These are phyloP conservation scores for Candida frijolesensis DNA, from an alignment of 1,139 yeast genomes.

Conservation along the genomic window DNA sequence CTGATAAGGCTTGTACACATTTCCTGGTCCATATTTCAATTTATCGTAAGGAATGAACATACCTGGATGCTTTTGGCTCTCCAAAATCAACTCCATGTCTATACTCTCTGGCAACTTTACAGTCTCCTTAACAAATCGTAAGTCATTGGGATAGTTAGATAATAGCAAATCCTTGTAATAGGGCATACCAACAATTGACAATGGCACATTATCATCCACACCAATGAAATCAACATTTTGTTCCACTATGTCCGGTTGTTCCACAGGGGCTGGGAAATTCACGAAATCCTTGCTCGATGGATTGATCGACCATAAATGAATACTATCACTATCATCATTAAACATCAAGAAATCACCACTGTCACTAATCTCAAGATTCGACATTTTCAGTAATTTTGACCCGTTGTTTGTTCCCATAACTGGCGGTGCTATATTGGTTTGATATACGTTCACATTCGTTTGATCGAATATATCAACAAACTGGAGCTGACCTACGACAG, in stretches of 20 bases:
- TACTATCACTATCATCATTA: conserved; percentile 61
- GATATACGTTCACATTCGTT: conserved; percentile 60
- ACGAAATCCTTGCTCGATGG: conserved; percentile 43
- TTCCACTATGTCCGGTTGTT: conserved; percentile 45
- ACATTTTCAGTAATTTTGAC: conserved; percentile 34
- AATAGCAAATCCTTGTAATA: conserved; percentile 76
- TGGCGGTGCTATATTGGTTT: conserved; percentile 53
- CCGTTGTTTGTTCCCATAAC: conserved; percentile 11
- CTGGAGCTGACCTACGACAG: conserved; percentile 80
- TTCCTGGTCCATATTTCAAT: conserved; percentile 55
- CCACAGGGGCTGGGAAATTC: conserved; percentile 51
- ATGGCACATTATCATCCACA: conserved; percentile 52
- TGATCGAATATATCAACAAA: conserved; percentile 84
- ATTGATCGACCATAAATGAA: conserved; percentile 75
- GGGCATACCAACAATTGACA: conserved; percentile 82
- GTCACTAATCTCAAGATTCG: conserved; percentile 66
- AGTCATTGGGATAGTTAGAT: conserved; percentile 76
- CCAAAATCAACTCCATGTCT: conserved; percentile 39
- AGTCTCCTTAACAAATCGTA: conserved; percentile 56
- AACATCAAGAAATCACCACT: conserved; percentile 81
- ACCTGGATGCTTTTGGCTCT: conserved; percentile 18
- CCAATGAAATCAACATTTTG: conserved; percentile 28
- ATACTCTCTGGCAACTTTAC: conserved; percentile 50
- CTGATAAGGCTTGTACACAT: conserved; percentile 50
- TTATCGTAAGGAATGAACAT: conserved; percentile 51